Evolutionary conservation across 768 basidiomycete genomes (phyloP).

Genomic region (Basidioascus undulatus): DNA sequence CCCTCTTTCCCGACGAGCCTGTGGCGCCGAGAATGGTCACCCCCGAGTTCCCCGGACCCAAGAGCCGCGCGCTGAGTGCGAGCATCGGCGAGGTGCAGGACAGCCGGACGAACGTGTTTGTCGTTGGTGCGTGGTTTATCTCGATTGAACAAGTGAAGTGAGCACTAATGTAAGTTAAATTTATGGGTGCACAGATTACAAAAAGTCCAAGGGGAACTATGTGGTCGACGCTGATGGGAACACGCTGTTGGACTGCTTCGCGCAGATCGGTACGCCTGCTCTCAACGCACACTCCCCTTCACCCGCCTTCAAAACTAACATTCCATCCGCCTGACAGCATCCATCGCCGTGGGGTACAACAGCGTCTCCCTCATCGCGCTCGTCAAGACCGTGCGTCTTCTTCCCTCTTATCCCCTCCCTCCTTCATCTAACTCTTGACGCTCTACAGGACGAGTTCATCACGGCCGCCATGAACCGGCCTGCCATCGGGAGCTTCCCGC

Average conservation of each 20-base stretch:
- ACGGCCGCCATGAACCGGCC: constrained; percentile 20
- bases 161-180: neutral
- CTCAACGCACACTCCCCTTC: neutral
- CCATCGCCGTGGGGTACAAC: constrained; percentile 21
- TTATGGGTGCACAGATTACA: neutral
- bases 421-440: constrained; percentile 9
- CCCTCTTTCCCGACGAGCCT: too few relatives aligned
- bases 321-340: constrained; percentile 5
- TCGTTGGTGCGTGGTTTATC: constrained; percentile 4
- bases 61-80: neutral
- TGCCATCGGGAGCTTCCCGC: constrained; percentile 22
- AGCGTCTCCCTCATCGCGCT: constrained; percentile 16
- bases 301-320: too few relatives aligned
- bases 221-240: constrained; percentile 24
- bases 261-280: too few relatives aligned
- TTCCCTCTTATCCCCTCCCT: neutral
- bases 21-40: too few relatives aligned
- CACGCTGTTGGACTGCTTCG: constrained; percentile 19
- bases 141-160: neutral
- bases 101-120: constrained; percentile 6
- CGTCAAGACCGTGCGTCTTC: constrained; percentile 12
- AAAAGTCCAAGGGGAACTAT: constrained; percentile 16
- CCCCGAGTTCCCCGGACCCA: neutral
- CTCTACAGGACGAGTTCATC: constrained; percentile 17
- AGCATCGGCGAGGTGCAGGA: constrained; percentile 4